phyloP scores from a whole-genome alignment of 1,139 yeast species.

The Pichia sp. region DNA sequence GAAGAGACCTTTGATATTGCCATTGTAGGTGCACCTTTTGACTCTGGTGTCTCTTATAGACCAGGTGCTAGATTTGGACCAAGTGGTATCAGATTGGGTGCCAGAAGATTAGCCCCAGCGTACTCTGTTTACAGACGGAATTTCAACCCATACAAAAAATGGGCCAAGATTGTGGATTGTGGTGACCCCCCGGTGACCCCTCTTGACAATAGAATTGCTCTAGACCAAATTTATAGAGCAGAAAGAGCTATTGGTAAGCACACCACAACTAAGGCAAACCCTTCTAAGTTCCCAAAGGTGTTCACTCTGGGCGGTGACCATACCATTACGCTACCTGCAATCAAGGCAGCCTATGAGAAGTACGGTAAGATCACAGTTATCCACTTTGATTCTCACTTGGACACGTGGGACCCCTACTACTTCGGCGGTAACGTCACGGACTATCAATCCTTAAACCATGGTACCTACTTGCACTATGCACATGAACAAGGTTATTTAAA shows the following conservation, averaged over 20 bases:
- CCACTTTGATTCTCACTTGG: slow-evolving; percentile 78
- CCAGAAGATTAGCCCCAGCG: slow-evolving; percentile 63
- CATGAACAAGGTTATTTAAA: slow-evolving; percentile 58
- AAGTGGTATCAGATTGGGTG: slow-evolving; percentile 65
- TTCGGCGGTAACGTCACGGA: slow-evolving; percentile 72
- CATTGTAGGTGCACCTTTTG: slow-evolving; percentile 71
- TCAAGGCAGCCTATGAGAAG: slow-evolving; percentile 53
- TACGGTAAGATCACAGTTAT: slow-evolving; percentile 66
- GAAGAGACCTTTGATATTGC: slow-evolving; percentile 58
- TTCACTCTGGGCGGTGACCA: slow-evolving; percentile 79
- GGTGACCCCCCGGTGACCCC: slow-evolving; percentile 79
- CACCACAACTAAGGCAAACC: slow-evolving; percentile 23
- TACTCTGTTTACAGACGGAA: slow-evolving; percentile 67
- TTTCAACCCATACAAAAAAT: slow-evolving; percentile 57
- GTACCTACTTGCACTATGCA: slow-evolving; percentile 80
- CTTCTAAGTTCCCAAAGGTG: slow-evolving; percentile 48
- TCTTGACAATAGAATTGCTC: slow-evolving; percentile 66
- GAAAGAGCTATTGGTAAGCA: slow-evolving; percentile 52
- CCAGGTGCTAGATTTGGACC: slow-evolving; percentile 83
- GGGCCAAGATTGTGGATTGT: slow-evolving; percentile 72
- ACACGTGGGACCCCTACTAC: slow-evolving; percentile 70
- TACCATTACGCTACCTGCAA: slow-evolving; percentile 63
- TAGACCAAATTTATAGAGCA: slow-evolving; percentile 66
- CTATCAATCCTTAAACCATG: slow-evolving; percentile 64
- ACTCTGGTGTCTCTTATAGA: slow-evolving; percentile 68